A percentile compares a stretch with the other conserved stretches of the same genome.
These are phyloP conservation scores for Lentithecium fluviatile DNA, from an alignment of 495 filamentous ascomycete species.

Conservation along the genomic window DNA sequence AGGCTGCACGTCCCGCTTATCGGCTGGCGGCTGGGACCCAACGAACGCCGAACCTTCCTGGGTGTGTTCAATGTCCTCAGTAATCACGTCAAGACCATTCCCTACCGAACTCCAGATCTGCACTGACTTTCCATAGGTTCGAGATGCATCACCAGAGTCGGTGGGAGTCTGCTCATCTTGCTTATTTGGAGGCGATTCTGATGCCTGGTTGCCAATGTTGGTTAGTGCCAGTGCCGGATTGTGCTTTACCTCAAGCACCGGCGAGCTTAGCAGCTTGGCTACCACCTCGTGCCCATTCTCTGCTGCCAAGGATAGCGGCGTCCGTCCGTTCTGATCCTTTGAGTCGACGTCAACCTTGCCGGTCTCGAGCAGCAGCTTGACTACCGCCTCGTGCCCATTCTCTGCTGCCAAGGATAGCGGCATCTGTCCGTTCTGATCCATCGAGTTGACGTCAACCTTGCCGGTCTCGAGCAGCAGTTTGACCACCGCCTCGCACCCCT, in stretches of 20 bases:
- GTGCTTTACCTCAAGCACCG: not conserved
- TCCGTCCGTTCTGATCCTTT: too few relatives aligned
- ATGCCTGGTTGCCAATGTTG: conserved; percentile 2
- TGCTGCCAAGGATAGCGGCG: too few relatives aligned
- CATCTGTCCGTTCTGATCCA: too few relatives aligned
- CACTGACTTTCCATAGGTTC: not conserved
- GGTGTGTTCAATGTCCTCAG: not conserved
- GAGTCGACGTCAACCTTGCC: too few relatives aligned
- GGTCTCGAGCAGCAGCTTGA: too few relatives aligned
- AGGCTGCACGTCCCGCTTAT: not conserved
- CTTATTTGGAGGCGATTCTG: conserved; percentile 1
- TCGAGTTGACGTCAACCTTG: too few relatives aligned
- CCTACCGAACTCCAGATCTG: not conserved
- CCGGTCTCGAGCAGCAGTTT: too few relatives aligned
- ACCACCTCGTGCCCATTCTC: not conserved
- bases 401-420: too few relatives aligned
- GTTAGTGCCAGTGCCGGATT: not conserved
- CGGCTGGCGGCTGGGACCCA: not conserved
- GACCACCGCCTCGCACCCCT: too few relatives aligned
- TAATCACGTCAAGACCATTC: not conserved
- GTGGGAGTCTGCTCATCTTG: not conserved
- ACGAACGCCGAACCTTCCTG: not conserved
- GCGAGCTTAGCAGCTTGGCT: not conserved
- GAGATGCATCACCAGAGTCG: not conserved
- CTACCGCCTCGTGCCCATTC: too few relatives aligned